Evolutionary conservation across 257 asterid genomes (phyloP).

Genomic region (Penstemon eatonii): DNA sequence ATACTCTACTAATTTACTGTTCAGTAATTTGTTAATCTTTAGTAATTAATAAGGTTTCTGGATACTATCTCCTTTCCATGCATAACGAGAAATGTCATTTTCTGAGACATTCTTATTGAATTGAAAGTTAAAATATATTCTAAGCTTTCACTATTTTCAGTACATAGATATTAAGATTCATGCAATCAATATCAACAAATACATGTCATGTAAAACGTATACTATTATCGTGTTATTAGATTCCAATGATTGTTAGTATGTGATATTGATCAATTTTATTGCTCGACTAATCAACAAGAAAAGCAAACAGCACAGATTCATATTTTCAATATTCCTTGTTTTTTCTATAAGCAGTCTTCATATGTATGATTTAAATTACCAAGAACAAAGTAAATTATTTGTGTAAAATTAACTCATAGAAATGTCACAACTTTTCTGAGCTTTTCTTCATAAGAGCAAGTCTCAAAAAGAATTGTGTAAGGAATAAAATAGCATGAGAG

Average conservation of each 20-base stretch:
- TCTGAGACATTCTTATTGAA: not conserved
- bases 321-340: not conserved
- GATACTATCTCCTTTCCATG: not conserved
- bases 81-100: conserved; percentile 14
- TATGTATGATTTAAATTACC: not conserved
- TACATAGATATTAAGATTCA: not conserved
- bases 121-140: not conserved
- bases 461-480: not conserved
- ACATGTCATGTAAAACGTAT: not conserved
- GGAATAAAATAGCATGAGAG: not conserved
- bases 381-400: not conserved
- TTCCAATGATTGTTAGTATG: not conserved
- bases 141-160: not conserved
- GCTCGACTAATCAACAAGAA: not conserved
- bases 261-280: not conserved
- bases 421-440: not conserved
- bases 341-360: not conserved
- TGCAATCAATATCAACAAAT: too few species aligned
- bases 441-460: not conserved
- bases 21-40: not conserved
- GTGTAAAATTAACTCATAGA: not conserved
- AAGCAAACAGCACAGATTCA: not conserved
- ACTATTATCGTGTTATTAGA: not conserved
- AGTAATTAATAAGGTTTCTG: not conserved
- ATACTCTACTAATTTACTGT: not conserved